Conservation (phyloP, 306 rosid genomes). For the Quercus variabilis region DNA sequence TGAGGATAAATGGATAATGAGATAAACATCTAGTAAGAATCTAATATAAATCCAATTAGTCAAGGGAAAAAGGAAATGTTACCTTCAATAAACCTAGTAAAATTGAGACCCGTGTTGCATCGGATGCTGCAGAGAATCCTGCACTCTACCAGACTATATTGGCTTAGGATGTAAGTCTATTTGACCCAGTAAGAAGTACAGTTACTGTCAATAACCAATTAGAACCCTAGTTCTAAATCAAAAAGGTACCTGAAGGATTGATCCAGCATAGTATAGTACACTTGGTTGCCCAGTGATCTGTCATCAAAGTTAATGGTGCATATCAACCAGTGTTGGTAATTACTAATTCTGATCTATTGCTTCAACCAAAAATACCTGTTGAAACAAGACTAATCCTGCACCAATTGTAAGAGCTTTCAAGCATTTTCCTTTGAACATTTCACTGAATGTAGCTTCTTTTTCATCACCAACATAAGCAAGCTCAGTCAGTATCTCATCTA, state of each 20-base stretch:
- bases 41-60: not conserved
- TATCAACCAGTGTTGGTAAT: slow-evolving; percentile 29
- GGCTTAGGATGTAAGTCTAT: slow-evolving; percentile 25
- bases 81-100: slow-evolving; percentile 89
- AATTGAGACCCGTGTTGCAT: slow-evolving; percentile 93
- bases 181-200: slow-evolving; percentile 3
- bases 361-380: slow-evolving; percentile 63
- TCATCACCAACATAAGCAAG: slow-evolving; percentile 68
- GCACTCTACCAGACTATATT: slow-evolving; percentile 58
- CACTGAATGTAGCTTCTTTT: slow-evolving; percentile 55
- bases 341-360: slow-evolving; percentile 20
- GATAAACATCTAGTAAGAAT: not conserved
- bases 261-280: slow-evolving; percentile 89
- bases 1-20: not conserved
- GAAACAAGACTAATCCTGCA: slow-evolving; percentile 85
- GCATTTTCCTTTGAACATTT: slow-evolving; percentile 79
- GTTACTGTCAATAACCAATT: slow-evolving; percentile 11
- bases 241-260: slow-evolving; percentile 79
- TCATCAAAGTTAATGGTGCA: slow-evolving; percentile 20
- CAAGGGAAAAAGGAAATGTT: slow-evolving; percentile 10
- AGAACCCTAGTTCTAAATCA: slow-evolving; percentile 22
- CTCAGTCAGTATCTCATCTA: slow-evolving; percentile 79
- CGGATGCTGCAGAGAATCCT: slow-evolving; percentile 89
- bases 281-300: slow-evolving; percentile 99
- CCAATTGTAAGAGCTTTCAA: slow-evolving; percentile 76